Conservation (phyloP, 805 yeast genomes). For the Yarrowia sp. region DNA sequence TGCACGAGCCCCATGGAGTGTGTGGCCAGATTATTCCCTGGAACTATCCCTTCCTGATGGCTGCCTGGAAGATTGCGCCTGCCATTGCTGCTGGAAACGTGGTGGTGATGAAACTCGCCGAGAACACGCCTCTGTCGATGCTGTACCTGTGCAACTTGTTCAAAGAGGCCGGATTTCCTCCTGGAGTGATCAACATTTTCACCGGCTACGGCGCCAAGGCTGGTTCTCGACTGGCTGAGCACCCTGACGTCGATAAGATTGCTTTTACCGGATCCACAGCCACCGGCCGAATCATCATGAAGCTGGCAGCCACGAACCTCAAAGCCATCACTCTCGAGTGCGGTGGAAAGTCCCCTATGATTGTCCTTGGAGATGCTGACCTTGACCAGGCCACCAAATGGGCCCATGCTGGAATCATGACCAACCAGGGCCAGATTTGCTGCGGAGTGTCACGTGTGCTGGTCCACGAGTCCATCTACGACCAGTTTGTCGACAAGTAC, state of each 20-base stretch:
- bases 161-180: slow-evolving; percentile 75
- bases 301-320: slow-evolving; percentile 72
- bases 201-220: slow-evolving; percentile 72
- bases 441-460: slow-evolving; percentile 93
- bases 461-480: slow-evolving; percentile 84
- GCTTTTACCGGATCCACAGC: slow-evolving; percentile 96
- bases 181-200: slow-evolving; percentile 75
- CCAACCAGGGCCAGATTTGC: slow-evolving; percentile 96
- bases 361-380: slow-evolving; percentile 86
- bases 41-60: slow-evolving; percentile 76
- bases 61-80: slow-evolving; percentile 83
- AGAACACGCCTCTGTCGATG: slow-evolving; percentile 75
- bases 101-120: slow-evolving; percentile 75
- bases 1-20: slow-evolving; percentile 71
- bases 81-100: slow-evolving; percentile 84
- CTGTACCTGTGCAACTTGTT: slow-evolving; percentile 65
- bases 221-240: slow-evolving; percentile 72
- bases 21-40: slow-evolving; percentile 76
- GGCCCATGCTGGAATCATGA: slow-evolving; percentile 82
- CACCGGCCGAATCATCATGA: slow-evolving; percentile 82
- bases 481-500: slow-evolving; percentile 68
- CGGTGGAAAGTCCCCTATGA: slow-evolving; percentile 95
- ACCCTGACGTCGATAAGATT: slow-evolving; percentile 75
- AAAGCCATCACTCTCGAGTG: slow-evolving; percentile 92
- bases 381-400: slow-evolving; percentile 74